Percentiles rank a stretch among this genome's conserved stretches.
phyloP scores from a whole-genome alignment of 225 moss, liverwort and hornwort genomes.

The Climacium dendroides region DNA sequence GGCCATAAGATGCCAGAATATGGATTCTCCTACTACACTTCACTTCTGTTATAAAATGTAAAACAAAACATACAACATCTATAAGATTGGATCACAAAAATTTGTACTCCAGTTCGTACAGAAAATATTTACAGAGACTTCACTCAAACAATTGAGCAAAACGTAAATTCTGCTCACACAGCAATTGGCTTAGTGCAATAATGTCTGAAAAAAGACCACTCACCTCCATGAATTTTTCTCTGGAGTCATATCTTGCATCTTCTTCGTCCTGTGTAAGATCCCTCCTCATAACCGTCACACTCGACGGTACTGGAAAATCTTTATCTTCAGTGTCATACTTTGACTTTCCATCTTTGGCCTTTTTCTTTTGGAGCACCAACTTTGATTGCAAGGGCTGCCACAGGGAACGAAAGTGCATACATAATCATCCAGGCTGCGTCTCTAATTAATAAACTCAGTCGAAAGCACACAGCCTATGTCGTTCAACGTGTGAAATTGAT shows the following conservation, averaged over 20 bases:
- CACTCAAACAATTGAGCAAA: not conserved
- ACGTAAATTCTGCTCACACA: not conserved
- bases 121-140: not conserved
- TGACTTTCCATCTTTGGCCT: slow-evolving; percentile 88
- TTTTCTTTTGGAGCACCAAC: slow-evolving; percentile 88
- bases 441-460: not conserved
- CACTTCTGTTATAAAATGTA: not conserved
- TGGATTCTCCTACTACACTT: not conserved
- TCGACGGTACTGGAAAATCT: slow-evolving; percentile 74
- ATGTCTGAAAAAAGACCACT: not conserved
- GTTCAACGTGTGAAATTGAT: not conserved
- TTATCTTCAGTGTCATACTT: slow-evolving; percentile 82
- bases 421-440: not conserved
- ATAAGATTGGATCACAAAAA: not conserved
- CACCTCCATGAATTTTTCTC: slow-evolving; percentile 77
- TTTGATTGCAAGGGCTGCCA: slow-evolving; percentile 79
- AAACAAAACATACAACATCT: not conserved
- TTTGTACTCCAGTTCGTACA: not conserved
- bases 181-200: not conserved
- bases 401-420: not conserved
- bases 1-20: not conserved
- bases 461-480: not conserved
- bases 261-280: slow-evolving; percentile 74
- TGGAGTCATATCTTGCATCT: slow-evolving; percentile 32
- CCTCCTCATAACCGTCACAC: slow-evolving; percentile 60